A percentile compares a stretch with the other conserved stretches of the same genome.
Evolutionary conservation across 805 yeast species (phyloP).

Genomic region (Candida patagonica): DNA sequence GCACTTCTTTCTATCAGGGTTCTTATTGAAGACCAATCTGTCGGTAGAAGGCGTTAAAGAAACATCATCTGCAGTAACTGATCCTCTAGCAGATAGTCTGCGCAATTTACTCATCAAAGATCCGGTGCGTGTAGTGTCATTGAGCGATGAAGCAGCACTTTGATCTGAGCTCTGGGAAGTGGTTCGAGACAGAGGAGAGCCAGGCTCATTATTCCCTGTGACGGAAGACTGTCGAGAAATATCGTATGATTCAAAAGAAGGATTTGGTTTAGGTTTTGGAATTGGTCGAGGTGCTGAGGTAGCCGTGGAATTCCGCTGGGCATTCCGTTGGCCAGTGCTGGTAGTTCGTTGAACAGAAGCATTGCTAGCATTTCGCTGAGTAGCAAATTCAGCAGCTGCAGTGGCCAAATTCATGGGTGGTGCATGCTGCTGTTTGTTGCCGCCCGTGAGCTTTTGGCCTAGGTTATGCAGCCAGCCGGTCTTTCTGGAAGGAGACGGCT

Average conservation of each 20-base stretch:
- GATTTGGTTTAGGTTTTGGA: too few species aligned
- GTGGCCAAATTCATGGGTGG: too few species aligned
- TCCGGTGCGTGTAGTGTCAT: conserved; percentile 7
- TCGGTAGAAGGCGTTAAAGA: conserved; percentile 13
- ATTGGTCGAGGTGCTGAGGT: not conserved
- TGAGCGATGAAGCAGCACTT: not conserved
- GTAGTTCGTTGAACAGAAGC: too few species aligned
- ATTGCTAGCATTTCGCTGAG: too few species aligned
- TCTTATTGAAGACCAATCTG: conserved; percentile 37
- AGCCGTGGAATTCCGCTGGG: not conserved
- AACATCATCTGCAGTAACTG: too few species aligned
- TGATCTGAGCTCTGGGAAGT: not conserved
- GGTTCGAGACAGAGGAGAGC: not conserved
- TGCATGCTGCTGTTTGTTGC: not conserved
- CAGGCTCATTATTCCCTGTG: not conserved
- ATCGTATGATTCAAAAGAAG: not conserved
- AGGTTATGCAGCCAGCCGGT: conserved; percentile 7
- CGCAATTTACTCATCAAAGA: conserved; percentile 13
- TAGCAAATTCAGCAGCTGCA: too few species aligned
- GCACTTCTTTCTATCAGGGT: conserved; percentile 29
- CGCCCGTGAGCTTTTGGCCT: conserved; percentile 6
- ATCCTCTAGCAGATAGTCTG: conserved; percentile 14
- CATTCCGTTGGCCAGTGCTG: not conserved
- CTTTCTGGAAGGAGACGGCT: not conserved
- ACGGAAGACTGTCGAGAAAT: not conserved